phyloP scores from a whole-genome alignment of 805 yeast genomes.

The Cyberlindnera mycetangii region DNA sequence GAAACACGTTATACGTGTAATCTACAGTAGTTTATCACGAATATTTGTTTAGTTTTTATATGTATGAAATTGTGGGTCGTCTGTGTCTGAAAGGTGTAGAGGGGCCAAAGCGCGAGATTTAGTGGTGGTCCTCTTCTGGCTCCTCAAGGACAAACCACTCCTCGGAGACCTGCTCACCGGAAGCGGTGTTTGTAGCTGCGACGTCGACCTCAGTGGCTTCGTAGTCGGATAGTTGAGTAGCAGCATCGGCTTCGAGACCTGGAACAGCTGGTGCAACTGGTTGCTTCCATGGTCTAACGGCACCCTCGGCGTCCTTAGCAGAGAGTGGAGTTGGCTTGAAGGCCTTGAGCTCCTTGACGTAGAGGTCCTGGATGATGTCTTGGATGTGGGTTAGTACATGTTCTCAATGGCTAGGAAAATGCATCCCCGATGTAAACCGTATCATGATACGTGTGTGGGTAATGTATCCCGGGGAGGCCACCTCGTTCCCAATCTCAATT shows the following conservation, averaged over 20 bases:
- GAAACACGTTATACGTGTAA: too few species aligned
- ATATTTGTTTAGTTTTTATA: background rate
- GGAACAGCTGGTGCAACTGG: conserved; percentile 82
- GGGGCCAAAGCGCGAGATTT: too few species aligned
- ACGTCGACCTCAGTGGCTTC: conserved; percentile 75
- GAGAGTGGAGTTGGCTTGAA: conserved; percentile 82
- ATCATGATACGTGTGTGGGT: too few species aligned
- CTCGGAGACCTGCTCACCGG: conserved; percentile 47
- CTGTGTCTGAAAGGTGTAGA: too few species aligned
- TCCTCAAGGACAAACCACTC: conserved; percentile 84
- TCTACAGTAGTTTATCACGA: background rate
- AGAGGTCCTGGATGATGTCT: conserved; percentile 76
- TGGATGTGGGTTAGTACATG: background rate
- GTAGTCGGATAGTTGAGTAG: conserved; percentile 64
- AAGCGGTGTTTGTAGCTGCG: conserved; percentile 30
- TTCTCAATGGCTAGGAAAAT: background rate
- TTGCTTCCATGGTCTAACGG: conserved; percentile 78
- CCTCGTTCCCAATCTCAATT: background rate
- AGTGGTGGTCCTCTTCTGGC: conserved; percentile 49
- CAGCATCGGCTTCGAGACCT: conserved; percentile 62
- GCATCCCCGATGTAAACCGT: too few species aligned
- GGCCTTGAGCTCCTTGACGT: conserved; percentile 80
- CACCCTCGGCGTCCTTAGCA: conserved; percentile 70
- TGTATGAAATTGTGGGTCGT: conserved; percentile 4
- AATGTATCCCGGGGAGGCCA: too few species aligned